These are phyloP conservation scores for Saccharomycopsis sp. DNA, from an alignment of 805 yeast genomes.

Conservation along the genomic window DNA sequence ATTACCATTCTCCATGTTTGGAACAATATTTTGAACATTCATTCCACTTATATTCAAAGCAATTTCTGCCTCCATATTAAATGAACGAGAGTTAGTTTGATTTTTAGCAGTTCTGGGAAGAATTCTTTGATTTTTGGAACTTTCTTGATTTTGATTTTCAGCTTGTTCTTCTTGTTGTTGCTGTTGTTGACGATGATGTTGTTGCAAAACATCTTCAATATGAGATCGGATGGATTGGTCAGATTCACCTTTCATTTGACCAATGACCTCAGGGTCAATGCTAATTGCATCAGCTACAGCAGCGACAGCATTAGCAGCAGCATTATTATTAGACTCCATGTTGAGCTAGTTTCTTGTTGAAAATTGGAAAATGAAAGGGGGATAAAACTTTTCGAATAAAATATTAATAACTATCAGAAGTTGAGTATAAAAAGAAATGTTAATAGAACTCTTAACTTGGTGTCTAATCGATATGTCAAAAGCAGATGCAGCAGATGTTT, in stretches of 20 bases:
- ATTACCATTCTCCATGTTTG: neutral
- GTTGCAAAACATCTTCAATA: constrained; percentile 6
- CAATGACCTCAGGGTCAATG: constrained; percentile 16
- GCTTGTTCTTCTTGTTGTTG: constrained; percentile 18
- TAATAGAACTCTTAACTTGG: too few species aligned
- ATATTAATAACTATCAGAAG: too few species aligned
- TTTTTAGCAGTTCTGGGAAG: neutral
- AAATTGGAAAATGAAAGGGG: too few species aligned
- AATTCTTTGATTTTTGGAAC: neutral
- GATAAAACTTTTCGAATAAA: too few species aligned
- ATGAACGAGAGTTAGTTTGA: neutral
- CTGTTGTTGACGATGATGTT: neutral
- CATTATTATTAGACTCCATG: neutral
- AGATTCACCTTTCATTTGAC: constrained; percentile 1
- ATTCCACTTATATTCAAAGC: constrained; percentile 13
- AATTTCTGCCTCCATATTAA: constrained; percentile 21
- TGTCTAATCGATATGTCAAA: too few species aligned
- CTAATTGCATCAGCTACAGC: constrained; percentile 6
- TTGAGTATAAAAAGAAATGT: too few species aligned
- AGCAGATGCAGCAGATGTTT: too few species aligned
- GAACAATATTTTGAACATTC: neutral
- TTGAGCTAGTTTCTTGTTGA: too few species aligned
- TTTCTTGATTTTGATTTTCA: neutral
- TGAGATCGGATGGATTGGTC: neutral
- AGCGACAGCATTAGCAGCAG: constrained; percentile 6